Evolutionary conservation across 169 alveolate species (phyloP).

Genomic region (Plasmodium ovale): DNA sequence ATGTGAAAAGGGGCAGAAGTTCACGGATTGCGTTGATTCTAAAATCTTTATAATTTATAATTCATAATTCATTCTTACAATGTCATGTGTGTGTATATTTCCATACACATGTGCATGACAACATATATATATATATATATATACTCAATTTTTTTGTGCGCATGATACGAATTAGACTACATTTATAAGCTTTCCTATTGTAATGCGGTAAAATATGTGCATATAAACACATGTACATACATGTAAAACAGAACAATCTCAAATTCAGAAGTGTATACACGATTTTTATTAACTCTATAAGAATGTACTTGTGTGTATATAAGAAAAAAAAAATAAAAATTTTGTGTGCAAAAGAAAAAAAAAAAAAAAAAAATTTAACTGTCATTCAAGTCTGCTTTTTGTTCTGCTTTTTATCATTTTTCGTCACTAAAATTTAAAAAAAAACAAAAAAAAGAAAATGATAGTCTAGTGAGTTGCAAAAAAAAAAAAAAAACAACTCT

Average conservation of each 20-base stretch:
- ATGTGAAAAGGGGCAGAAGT: neutral
- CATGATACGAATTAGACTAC: neutral
- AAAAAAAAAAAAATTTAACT: no score
- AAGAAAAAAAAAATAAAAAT: neutral
- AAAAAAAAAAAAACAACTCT: neutral
- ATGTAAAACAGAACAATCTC: neutral
- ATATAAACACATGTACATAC: neutral
- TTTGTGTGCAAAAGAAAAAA: constrained; percentile 9
- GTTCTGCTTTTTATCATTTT: neutral
- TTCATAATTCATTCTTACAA: neutral
- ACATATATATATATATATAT: constrained; percentile 3
- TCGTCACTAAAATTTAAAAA: neutral
- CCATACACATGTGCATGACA: no score
- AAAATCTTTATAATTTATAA: no score
- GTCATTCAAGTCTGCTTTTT: neutral
- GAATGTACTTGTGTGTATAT: neutral
- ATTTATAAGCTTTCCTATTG: neutral
- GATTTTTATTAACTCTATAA: neutral
- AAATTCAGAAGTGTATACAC: no score
- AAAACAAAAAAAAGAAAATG: neutral
- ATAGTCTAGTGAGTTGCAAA: neutral
- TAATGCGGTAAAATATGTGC: neutral
- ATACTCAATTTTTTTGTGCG: neutral
- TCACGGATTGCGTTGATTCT: no score
- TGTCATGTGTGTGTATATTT: no score